Evolutionary conservation across 768 basidiomycete genomes (phyloP), one percentile per base, ranked within the genome.

Genomic region (Boletus rufocinnamomeus): DNA sequence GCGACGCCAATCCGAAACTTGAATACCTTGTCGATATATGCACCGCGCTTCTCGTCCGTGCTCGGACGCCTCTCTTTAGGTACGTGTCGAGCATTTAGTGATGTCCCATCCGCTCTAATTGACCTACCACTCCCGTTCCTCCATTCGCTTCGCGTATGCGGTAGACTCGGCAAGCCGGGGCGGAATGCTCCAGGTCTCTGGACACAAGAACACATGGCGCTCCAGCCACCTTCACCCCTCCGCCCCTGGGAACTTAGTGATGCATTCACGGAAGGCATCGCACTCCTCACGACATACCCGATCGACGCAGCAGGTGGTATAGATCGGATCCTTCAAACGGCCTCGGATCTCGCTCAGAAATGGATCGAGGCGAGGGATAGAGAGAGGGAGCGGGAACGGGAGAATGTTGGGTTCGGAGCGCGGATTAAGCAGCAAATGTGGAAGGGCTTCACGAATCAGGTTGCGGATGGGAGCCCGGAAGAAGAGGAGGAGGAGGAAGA

Each of bases 11-110:
- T 60, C 81, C 83, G 23, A 90, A 88, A 69, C 74, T 91, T 2
- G 86, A 91, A 27, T 79, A 79, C 62, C 77, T 91, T n/a, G 67
- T 90, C 52, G 86, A 91, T 61, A 73, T 92, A 32, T 89, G 88
- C 59, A 79, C 84, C 0, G 80, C 83, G 48, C 87, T 92, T 83
- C 77, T 91, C 28, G 72, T 90, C 23, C 79, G 83, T 51, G 79
- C 81, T 2, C 82, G 83, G 45, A 70, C 74, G 2, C 77, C 80
- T 16, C 72, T 91, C 11, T 78, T 84, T 40, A 76, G 82, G 89
- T 87, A 64, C 37, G 79, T 54, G 58, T 37, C 38, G 25, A 44
- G 50, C 58, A 13, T 47, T n/a, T 10, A 10, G 6, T 4, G 14
- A 35, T 7, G 19, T n/a, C 27, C 13, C 30, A 30, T 8, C 10